phyloP scores from a whole-genome alignment of 164 flowering plant genomes.

The Warburgia ugandensis region DNA sequence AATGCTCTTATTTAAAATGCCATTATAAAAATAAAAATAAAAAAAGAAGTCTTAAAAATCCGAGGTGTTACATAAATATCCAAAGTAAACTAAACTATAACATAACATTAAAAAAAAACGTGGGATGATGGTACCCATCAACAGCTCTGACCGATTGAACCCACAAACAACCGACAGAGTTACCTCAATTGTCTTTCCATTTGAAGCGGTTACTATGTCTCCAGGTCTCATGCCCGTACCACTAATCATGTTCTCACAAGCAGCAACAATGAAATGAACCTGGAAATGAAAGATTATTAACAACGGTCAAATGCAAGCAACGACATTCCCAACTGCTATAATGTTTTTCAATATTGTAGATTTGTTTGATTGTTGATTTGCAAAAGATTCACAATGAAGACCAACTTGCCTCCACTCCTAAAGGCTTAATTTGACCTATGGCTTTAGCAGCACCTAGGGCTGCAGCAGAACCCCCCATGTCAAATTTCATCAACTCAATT shows the following conservation, averaged over 20 bases:
- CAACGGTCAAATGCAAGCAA: neutral
- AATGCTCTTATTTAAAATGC: no score
- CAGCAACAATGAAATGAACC: constrained; percentile 84
- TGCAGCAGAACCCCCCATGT: constrained; percentile 99
- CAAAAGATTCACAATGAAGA: neutral
- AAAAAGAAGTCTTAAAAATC: no score
- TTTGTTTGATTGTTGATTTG: no score
- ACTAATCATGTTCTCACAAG: constrained; percentile 97
- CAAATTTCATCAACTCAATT: constrained; percentile 91
- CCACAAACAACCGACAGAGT: neutral
- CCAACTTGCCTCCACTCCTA: constrained; percentile 75
- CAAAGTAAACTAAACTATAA: constrained; percentile 1
- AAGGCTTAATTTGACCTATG: constrained; percentile 87
- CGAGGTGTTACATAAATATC: no score
- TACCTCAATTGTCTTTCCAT: constrained; percentile 96
- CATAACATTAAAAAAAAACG: no score
- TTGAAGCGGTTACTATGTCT: constrained; percentile 81
- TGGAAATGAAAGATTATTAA: constrained; percentile 15
- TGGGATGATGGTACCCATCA: no score
- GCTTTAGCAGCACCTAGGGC: constrained; percentile 96
- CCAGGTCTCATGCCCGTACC: constrained; percentile 98
- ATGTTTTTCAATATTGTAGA: no score
- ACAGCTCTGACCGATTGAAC: neutral
- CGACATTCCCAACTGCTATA: no score
- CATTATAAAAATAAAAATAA: no score